Evolutionary conservation across 2,329 filamentous ascomycete species (phyloP).

Genomic region (Diaporthe vaccinii): DNA sequence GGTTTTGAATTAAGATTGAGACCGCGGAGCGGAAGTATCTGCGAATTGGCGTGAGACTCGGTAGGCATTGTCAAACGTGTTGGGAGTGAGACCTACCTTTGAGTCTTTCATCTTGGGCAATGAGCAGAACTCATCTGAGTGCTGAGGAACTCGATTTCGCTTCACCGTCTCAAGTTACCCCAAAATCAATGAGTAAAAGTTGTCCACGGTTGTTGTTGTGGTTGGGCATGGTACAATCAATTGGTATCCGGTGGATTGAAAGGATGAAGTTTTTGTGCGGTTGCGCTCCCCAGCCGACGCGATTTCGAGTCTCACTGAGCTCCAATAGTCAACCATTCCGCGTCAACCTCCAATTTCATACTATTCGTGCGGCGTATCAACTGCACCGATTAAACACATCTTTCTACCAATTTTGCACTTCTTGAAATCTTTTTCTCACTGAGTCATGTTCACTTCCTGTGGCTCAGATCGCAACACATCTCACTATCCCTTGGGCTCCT

Average conservation of each 20-base stretch:
- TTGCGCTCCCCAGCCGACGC: neutral
- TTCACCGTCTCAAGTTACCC: neutral
- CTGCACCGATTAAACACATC: neutral
- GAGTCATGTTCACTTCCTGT: neutral
- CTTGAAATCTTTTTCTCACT: neutral
- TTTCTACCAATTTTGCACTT: neutral
- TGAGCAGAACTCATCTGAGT: neutral
- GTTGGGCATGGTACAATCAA: neutral
- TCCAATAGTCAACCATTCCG: neutral
- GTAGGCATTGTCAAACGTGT: neutral
- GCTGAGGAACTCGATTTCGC: neutral
- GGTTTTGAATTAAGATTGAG: conserved; percentile 49
- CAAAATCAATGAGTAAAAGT: neutral
- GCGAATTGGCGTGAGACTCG: conserved; percentile 30
- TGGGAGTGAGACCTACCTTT: conserved; percentile 24
- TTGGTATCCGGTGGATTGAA: neutral
- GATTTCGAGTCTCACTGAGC: neutral
- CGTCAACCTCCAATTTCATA: neutral
- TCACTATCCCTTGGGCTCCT: neutral
- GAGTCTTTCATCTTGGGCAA: conserved; percentile 33
- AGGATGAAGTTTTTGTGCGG: conserved; percentile 26
- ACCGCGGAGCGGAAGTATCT: conserved; percentile 62
- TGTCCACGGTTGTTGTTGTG: conserved; percentile 15
- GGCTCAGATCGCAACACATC: neutral
- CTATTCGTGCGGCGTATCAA: neutral